Percentiles rank a stretch among this genome's conserved stretches.
Evolutionary conservation across 768 basidiomycete genomes (phyloP).

Genomic region (Paxillus involutus): DNA sequence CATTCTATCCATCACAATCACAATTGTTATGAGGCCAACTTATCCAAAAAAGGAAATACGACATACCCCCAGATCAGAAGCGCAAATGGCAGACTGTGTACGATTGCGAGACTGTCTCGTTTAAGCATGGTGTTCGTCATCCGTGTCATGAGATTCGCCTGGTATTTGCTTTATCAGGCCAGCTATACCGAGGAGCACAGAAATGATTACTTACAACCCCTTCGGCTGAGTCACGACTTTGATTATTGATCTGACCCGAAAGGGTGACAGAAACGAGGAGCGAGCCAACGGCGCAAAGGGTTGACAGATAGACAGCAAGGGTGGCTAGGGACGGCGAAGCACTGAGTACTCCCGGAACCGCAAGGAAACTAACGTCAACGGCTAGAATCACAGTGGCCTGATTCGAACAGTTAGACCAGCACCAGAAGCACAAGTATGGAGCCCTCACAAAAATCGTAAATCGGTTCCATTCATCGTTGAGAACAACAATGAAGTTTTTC

Average conservation of each 20-base stretch:
- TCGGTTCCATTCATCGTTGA: conserved; percentile 47
- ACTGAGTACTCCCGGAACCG: conserved; percentile 43
- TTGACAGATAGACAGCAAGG: conserved; percentile 37
- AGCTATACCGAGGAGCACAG: too few relatives aligned
- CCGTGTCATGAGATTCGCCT: conserved; percentile 15
- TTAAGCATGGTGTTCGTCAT: conserved; percentile 13
- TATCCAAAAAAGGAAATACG: neutral
- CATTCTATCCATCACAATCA: too few relatives aligned
- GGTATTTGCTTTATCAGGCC: too few relatives aligned
- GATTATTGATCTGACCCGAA: conserved; percentile 34
- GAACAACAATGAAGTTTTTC: conserved; percentile 38
- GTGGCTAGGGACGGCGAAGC: neutral
- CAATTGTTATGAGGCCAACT: too few relatives aligned
- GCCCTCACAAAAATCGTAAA: conserved; percentile 46
- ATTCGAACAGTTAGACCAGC: neutral
- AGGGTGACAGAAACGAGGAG: conserved; percentile 36
- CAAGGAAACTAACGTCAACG: conserved; percentile 52
- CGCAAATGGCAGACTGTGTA: conserved; percentile 33
- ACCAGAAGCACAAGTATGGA: neutral
- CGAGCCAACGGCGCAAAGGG: conserved; percentile 33
- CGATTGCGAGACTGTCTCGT: conserved; percentile 28
- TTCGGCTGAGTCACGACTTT: conserved; percentile 13
- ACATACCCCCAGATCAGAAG: conserved; percentile 32
- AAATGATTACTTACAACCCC: conserved; percentile 26
- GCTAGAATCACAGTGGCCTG: conserved; percentile 52